Evolutionary conservation across 108 stramenopile genomes (phyloP).

Genomic region (Skeletonema menzelii): DNA sequence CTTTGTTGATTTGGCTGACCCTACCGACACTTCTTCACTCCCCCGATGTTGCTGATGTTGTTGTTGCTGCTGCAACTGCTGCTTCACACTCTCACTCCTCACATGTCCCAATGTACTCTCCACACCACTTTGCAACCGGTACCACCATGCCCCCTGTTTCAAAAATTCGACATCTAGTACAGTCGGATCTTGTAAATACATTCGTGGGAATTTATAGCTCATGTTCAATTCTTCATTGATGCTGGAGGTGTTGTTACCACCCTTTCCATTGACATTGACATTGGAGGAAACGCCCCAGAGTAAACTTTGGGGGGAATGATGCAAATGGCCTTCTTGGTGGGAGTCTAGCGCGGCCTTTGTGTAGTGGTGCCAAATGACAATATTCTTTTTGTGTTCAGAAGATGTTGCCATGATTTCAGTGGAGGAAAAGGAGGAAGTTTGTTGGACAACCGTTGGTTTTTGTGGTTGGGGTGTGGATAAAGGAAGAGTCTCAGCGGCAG

Average conservation of each 20-base stretch:
- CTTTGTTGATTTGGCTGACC: neutral
- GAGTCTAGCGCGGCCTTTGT: neutral
- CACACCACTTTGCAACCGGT: constrained; percentile 7
- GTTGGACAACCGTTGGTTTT: neutral
- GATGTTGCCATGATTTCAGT: neutral
- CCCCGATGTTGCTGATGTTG: neutral
- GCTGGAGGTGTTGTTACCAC: neutral
- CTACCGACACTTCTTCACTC: neutral
- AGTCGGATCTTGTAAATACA: constrained; percentile 26
- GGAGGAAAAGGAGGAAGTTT: neutral
- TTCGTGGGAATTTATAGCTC: constrained; percentile 29
- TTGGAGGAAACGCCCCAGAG: constrained; percentile 9
- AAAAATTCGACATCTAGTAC: neutral
- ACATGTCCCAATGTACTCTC: neutral
- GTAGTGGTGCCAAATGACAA: neutral
- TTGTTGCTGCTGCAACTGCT: neutral
- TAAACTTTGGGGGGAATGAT: neutral
- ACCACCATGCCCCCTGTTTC: neutral
- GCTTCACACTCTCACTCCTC: neutral
- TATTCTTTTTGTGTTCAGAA: neutral
- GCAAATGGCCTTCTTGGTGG: neutral
- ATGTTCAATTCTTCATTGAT: constrained; percentile 21
- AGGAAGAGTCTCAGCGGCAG: neutral
- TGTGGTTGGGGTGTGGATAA: neutral
- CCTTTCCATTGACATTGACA: neutral